phyloP scores from a whole-genome alignment of 495 filamentous ascomycete species.

The Penicillium paradoxum region DNA sequence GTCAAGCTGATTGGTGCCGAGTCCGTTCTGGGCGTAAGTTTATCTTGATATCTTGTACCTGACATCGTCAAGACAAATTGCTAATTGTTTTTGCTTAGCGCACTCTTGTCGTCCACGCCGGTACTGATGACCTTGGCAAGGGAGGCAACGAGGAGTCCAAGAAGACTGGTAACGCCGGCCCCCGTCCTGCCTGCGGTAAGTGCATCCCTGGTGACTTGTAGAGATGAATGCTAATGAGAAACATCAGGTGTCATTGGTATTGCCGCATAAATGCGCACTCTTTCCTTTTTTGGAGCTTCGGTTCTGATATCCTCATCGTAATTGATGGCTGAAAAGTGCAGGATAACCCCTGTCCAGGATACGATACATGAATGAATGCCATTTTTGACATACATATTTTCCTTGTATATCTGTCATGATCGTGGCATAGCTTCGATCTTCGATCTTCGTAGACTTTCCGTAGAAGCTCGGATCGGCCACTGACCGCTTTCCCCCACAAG shows the following conservation, averaged over 20 bases:
- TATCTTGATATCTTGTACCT: background rate
- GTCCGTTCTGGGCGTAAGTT: constrained; percentile 88
- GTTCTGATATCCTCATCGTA: constrained; percentile 11
- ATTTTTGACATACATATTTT: constrained; percentile 6
- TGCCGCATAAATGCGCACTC: constrained; percentile 44
- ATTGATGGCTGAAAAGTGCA: constrained; percentile 20
- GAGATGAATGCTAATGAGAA: constrained; percentile 1
- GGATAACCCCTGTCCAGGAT: constrained; percentile 24
- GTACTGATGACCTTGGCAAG: constrained; percentile 92
- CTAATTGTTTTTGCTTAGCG: constrained; percentile 50
- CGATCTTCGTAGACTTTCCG: background rate
- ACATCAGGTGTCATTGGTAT: constrained; percentile 80
- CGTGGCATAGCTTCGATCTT: background rate
- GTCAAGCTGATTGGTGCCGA: constrained; percentile 93
- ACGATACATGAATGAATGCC: constrained; percentile 18
- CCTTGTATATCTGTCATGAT: background rate
- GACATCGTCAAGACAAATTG: background rate
- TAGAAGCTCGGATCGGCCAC: constrained; percentile 9
- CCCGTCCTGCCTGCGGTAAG: constrained; percentile 87
- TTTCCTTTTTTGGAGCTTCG: constrained; percentile 9
- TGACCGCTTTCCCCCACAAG: constrained; percentile 32
- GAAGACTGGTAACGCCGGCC: constrained; percentile 94
- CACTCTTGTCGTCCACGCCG: constrained; percentile 89
- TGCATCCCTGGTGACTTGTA: constrained; percentile 6
- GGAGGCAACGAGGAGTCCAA: constrained; percentile 87